phyloP scores from a whole-genome alignment of 169 alveolate genomes.

The Plasmodium gonderi region DNA sequence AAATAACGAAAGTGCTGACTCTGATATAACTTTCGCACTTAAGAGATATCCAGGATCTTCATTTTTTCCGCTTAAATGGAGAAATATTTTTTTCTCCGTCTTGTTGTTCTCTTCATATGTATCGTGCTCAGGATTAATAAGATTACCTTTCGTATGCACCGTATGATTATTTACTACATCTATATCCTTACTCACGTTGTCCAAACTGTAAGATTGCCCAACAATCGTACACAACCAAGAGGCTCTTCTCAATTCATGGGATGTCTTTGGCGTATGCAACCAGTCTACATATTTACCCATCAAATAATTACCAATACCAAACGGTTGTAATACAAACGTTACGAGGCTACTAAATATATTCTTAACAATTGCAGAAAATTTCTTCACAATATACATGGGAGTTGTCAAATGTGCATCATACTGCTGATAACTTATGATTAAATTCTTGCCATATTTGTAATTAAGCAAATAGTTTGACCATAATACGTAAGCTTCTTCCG shows the following conservation, averaged over 20 bases:
- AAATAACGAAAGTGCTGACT: constrained; percentile 36
- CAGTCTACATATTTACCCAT: constrained; percentile 23
- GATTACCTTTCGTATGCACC: background rate
- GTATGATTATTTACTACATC: background rate
- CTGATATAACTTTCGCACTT: constrained; percentile 57
- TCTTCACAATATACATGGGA: constrained; percentile 9
- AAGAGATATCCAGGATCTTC: constrained; percentile 70
- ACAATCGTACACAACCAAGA: constrained; percentile 27
- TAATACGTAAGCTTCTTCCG: constrained; percentile 61
- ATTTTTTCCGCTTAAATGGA: constrained; percentile 47
- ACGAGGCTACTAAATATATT: background rate
- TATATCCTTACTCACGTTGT: too few relatives aligned
- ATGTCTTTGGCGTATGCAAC: constrained; percentile 32
- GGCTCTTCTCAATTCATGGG: constrained; percentile 27
- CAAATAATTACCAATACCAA: constrained; percentile 4
- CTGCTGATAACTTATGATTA: constrained; percentile 32
- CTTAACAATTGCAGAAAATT: background rate
- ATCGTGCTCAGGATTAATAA: background rate
- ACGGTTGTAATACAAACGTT: background rate
- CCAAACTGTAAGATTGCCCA: constrained; percentile 51
- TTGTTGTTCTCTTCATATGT: background rate
- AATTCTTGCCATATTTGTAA: constrained; percentile 56
- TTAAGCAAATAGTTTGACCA: constrained; percentile 71
- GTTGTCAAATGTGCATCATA: constrained; percentile 38
- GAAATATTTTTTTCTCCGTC: background rate